Evolutionary conservation across 228 moss, liverwort and hornwort genomes (phyloP).

Genomic region (Sphagnum fallax): DNA sequence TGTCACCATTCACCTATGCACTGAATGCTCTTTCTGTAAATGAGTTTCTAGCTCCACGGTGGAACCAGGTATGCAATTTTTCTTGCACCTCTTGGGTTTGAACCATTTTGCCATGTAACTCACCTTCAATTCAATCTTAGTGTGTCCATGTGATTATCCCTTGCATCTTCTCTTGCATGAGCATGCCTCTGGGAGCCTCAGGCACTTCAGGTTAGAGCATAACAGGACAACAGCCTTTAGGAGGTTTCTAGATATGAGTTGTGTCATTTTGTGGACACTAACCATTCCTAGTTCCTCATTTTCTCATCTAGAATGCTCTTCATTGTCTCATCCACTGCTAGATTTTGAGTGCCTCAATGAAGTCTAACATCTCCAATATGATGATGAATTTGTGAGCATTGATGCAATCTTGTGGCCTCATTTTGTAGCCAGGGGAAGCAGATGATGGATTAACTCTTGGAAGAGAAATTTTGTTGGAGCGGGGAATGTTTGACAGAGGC

Average conservation of each 20-base stretch:
- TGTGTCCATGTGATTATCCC: too few species aligned
- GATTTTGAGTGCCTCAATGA: neutral
- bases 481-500: slow-evolving; percentile 61
- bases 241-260: too few species aligned
- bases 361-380: too few species aligned
- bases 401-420: too few species aligned
- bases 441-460: slow-evolving; percentile 25
- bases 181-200: too few species aligned
- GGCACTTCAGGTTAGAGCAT: too few species aligned
- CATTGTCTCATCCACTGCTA: neutral
- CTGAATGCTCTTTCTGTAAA: slow-evolving; percentile 76
- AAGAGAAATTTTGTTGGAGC: slow-evolving; percentile 53
- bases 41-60: slow-evolving; percentile 81
- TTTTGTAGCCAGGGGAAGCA: too few species aligned
- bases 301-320: neutral
- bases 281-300: neutral
- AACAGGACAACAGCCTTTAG: too few species aligned
- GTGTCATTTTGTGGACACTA: neutral
- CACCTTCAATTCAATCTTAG: too few species aligned
- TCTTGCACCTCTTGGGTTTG: neutral
- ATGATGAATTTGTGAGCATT: too few species aligned
- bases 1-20: slow-evolving; percentile 85
- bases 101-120: too few species aligned
- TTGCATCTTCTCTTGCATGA: too few species aligned
- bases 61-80: slow-evolving; percentile 48